Evolutionary conservation across 2,329 filamentous ascomycete species (phyloP), one percentile per base, ranked within the genome.

Genomic region (Beauveria sp.): DNA sequence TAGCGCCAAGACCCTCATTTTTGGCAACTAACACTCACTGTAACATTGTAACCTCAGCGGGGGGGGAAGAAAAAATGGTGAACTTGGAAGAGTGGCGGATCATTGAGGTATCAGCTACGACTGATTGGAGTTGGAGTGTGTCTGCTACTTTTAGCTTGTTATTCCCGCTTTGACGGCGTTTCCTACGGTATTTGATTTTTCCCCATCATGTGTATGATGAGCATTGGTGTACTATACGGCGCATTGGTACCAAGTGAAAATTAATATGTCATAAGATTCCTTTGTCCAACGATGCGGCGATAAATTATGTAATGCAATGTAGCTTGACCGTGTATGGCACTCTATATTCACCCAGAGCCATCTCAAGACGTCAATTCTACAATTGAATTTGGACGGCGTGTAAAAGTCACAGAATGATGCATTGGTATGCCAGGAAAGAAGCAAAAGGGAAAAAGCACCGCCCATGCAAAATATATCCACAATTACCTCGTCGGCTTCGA

Each of bases 401-500:
- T 34, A 14, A 0, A 34, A 16, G 14, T 16, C 14, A 50, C n/a
- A 53, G 6, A 31, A 40, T n/a, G n/a, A 49, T 18, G 12, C n/a
- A 8, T 7, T 20, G 22, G 26, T 48, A 49, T 38, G 22, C 55
- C 45, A 26, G 26, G 6, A 38, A 40, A 34, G 34, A 24, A 56
- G 45, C 7, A 26, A 38, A 20, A 26, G 20, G 26, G 2, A 40
- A 20, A 20, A 26, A 20, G 28, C 24, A 28, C 45, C n/a, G n/a
- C 31, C 20, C 43, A 38, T 38, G 20, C 42, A 18, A 18, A 9
- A 22, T 24, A 38, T 8, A 8, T 22, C n/a, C 34, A 31, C 4
- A 6, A 14, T 38, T 73, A 78, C 62, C 71, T 68, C 57, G 72
- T 79, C 20, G 93, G 93, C 77, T 89, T 93, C 62, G 88, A 86